Conservation (phyloP, 306 rosid species). For the Ormosia semicastrata region DNA sequence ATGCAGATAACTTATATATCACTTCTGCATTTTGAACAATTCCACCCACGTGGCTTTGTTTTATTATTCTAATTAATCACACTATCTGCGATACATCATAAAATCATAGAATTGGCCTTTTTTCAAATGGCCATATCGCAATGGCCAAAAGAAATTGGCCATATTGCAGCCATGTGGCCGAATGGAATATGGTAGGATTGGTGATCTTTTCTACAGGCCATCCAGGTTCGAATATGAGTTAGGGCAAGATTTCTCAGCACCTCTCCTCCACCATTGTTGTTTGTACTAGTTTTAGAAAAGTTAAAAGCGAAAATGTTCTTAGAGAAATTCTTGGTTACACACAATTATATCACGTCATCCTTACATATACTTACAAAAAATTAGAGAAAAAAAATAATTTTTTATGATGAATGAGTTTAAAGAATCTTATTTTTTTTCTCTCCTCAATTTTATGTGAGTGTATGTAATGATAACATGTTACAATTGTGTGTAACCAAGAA, state of each 20-base stretch:
- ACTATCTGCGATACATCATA: not conserved
- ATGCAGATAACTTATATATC: not conserved
- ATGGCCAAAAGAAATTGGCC: not conserved
- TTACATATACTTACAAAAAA: too few relatives aligned
- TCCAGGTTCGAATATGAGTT: not conserved
- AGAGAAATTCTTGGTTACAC: too few relatives aligned
- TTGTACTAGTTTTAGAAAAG: conserved; percentile 1
- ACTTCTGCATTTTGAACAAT: conserved; percentile 2
- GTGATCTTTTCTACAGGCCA: not conserved
- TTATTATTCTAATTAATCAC: not conserved
- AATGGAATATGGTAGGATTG: not conserved
- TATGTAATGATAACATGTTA: too few relatives aligned
- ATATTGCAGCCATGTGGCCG: not conserved
- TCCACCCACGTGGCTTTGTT: not conserved
- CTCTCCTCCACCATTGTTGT: not conserved
- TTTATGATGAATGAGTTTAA: too few relatives aligned
- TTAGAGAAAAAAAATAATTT: too few relatives aligned
- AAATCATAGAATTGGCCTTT: not conserved
- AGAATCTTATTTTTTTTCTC: too few relatives aligned
- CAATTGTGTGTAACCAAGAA: too few relatives aligned
- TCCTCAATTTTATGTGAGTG: too few relatives aligned
- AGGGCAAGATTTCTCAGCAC: not conserved
- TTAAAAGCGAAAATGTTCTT: not conserved
- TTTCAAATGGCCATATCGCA: not conserved
- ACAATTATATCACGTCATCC: too few relatives aligned